Conservation (phyloP, 2,329 filamentous ascomycete genomes). For the Macroventuria anomochaeta region DNA sequence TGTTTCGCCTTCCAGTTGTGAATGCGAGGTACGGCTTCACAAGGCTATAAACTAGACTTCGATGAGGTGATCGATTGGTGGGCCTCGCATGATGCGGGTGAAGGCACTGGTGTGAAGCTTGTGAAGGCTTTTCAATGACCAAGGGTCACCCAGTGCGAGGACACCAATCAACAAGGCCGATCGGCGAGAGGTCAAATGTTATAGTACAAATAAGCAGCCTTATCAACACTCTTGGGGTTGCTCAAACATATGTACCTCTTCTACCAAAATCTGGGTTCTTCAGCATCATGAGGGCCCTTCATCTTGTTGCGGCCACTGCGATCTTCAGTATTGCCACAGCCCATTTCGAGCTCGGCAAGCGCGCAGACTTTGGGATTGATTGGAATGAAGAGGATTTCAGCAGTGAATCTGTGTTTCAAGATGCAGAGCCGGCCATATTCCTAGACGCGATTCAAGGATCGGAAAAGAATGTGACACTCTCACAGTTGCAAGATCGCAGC, state of each 20-base stretch:
- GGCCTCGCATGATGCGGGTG: not conserved
- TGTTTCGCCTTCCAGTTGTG: slow-evolving; percentile 1
- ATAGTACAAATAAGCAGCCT: not conserved
- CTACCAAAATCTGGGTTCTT: not conserved
- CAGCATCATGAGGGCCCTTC: not conserved
- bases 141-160: not conserved
- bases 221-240: too few species aligned
- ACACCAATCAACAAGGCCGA: not conserved
- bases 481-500: slow-evolving; percentile 20
- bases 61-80: not conserved
- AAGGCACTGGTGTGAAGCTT: not conserved
- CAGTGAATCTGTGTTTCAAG: not conserved
- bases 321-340: not conserved
- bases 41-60: slow-evolving; percentile 1
- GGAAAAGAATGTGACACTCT: slow-evolving; percentile 19
- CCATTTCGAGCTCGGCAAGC: not conserved
- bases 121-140: not conserved
- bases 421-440: not conserved
- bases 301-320: not conserved
- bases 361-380: not conserved
- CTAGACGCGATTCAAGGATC: not conserved
- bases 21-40: slow-evolving; percentile 7
- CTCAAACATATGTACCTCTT: too few species aligned
- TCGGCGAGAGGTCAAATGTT: slow-evolving; percentile 1
- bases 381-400: not conserved